Evolutionary conservation across 2,329 filamentous ascomycete genomes (phyloP), one percentile per base, ranked within the genome.

Genomic region (Penicillium sp.): DNA sequence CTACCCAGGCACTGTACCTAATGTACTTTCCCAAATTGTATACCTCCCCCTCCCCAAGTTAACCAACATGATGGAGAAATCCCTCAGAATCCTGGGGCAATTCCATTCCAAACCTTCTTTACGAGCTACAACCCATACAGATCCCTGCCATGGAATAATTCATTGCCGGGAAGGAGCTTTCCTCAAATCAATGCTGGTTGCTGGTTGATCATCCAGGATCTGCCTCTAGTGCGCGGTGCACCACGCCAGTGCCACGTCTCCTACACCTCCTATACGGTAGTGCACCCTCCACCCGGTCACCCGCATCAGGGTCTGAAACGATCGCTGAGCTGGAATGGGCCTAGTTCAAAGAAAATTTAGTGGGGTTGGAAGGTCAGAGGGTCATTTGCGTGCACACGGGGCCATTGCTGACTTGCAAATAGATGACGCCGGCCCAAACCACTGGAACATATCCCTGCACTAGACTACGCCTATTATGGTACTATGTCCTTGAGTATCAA

Each of bases 191-290:
- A 31, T 15, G 22, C 15, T 22, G 23, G 20, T 55, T 15, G 22
- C 15, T 22, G 23, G 20, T 55, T 55, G 61, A 62, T 62, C 57
- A 54, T 41, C 45, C 33, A 57, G 54, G 60, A 63, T 63, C 59
- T 49, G 23, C 50, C 50, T 18, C 40, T 52, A 52, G 50, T 52
- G 43, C 40, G 40, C 22, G 14, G 20, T n/a, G 11, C 7, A 33
- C 22, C 9, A 31, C 25, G 35, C 35, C 26, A n/a, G 48, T 45
- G 49, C 49, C 40, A 42, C 49, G 49, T 35, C 37, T 43, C 25
- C 49, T 18, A 51, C 49, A 51, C 37, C 49, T 23, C n/a, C n/a
- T n/a, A n/a, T n/a, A n/a, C n/a, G n/a, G 29, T 35, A 6, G 14
- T 37, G 33, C 33, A 37, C 33, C n/a, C 33, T 12, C 31, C 31